A percentile compares a stretch with the other conserved stretches of the same genome.
Evolutionary conservation across 305 asterid species (phyloP).

Genomic region (Lippia alba): DNA sequence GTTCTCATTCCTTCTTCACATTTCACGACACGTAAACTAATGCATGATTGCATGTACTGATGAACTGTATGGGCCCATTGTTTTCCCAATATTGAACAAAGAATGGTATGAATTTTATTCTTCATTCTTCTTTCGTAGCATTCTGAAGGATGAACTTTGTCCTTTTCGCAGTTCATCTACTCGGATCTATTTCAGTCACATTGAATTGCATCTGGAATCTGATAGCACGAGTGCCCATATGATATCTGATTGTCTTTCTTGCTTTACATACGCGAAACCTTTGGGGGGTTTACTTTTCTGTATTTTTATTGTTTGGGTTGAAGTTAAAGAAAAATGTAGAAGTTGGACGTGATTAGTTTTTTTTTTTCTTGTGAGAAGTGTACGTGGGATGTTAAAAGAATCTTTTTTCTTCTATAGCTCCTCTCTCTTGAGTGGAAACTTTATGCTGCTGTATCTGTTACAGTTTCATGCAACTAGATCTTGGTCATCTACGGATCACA

Average conservation of each 20-base stretch:
- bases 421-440: constrained; percentile 18
- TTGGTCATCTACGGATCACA: constrained; percentile 83
- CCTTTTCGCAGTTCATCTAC: not conserved
- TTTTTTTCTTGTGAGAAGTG: constrained; percentile 16
- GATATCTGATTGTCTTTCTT: constrained; percentile 18
- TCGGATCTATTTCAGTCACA: constrained; percentile 6
- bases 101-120: constrained; percentile 8
- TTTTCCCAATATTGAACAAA: not conserved
- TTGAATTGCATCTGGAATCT: constrained; percentile 3
- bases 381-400: constrained; percentile 7
- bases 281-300: not conserved
- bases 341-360: constrained; percentile 5
- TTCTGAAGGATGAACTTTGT: too few species aligned
- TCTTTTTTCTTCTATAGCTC: constrained; percentile 7
- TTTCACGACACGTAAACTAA: constrained; percentile 22
- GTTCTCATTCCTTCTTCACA: constrained; percentile 20
- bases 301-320: constrained; percentile 14
- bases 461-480: constrained; percentile 99
- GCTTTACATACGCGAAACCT: constrained; percentile 22
- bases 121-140: not conserved
- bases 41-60: constrained; percentile 21
- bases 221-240: constrained; percentile 8
- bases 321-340: not conserved
- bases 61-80: constrained; percentile 9
- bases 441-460: constrained; percentile 33